A percentile compares a stretch with the other conserved stretches of the same genome.
Evolutionary conservation across 2,329 filamentous ascomycete genomes (phyloP).

Genomic region (Botrytis byssoidea): DNA sequence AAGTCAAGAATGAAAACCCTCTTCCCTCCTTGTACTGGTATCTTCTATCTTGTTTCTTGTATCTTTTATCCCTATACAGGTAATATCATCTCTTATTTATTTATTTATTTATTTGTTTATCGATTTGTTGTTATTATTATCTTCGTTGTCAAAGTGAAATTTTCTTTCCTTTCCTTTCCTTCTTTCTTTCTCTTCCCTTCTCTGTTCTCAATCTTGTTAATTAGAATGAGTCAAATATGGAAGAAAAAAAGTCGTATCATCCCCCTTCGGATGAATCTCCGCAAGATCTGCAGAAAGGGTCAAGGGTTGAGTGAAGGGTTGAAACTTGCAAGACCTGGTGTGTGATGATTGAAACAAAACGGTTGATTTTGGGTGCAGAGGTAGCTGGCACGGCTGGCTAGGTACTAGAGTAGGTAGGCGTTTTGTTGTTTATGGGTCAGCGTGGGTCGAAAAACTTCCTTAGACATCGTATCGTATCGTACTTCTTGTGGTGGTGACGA

Average conservation of each 20-base stretch:
- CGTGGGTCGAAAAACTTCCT: background rate
- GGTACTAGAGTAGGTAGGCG: background rate
- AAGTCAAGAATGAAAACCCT: background rate
- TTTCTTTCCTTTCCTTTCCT: background rate
- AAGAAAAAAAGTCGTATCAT: background rate
- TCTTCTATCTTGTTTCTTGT: too few species aligned
- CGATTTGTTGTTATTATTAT: background rate
- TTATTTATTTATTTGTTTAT: background rate
- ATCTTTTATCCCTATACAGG: background rate
- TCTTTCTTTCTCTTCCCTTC: too few species aligned
- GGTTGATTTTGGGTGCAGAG: background rate
- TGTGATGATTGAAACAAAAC: background rate
- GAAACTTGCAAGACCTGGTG: background rate
- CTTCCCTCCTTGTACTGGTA: background rate
- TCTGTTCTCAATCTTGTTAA: background rate
- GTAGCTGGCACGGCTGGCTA: too few species aligned
- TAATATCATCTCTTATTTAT: background rate
- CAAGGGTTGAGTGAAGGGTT: background rate
- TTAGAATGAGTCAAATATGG: background rate
- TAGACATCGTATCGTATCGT: background rate
- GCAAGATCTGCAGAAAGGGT: conserved; percentile 5
- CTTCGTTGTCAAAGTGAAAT: background rate
- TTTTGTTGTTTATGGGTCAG: background rate
- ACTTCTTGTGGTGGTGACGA: background rate
- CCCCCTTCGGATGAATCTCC: background rate